Evolutionary conservation across 2,329 filamentous ascomycete genomes (phyloP).

Genomic region (Fusarium mundagurra): DNA sequence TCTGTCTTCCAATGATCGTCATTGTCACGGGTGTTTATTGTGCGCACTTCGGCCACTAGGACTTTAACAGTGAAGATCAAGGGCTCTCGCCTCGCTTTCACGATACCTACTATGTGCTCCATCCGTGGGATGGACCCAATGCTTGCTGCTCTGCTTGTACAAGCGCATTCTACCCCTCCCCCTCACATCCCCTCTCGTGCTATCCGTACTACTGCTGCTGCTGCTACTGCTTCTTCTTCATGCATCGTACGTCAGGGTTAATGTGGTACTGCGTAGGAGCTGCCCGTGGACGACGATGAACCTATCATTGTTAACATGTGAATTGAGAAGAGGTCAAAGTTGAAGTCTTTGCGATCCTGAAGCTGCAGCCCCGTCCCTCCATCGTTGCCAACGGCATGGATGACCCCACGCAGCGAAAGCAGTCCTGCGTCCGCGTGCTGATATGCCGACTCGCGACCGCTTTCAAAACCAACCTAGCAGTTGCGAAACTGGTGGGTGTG

Average conservation of each 20-base stretch:
- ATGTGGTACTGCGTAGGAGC: conserved; percentile 25
- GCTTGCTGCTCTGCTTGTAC: conserved; percentile 1
- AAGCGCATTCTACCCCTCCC: conserved; percentile 35
- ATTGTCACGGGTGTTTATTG: background rate
- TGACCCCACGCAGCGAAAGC: conserved; percentile 35
- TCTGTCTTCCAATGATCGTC: conserved; percentile 1
- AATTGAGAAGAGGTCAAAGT: conserved; percentile 37
- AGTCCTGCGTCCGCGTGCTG: conserved; percentile 34
- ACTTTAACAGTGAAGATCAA: conserved; percentile 18
- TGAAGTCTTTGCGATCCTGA: conserved; percentile 27
- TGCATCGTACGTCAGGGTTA: conserved; percentile 35
- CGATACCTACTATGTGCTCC: conserved; percentile 18
- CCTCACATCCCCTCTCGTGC: conserved; percentile 12
- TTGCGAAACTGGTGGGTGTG: background rate
- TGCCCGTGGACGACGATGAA: conserved; percentile 39
- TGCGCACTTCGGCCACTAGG: conserved; percentile 10
- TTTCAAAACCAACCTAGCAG: background rate
- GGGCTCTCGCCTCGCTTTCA: conserved; percentile 22
- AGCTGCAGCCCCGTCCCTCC: conserved; percentile 18
- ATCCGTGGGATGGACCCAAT: conserved; percentile 15
- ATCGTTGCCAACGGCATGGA: conserved; percentile 16
- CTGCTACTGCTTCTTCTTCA: conserved; percentile 1
- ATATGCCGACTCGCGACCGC: conserved; percentile 36
- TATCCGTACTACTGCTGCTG: conserved; percentile 5
- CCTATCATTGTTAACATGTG: conserved; percentile 46